A percentile compares a stretch with the other conserved stretches of the same genome.
Conservation (phyloP, 164 flowering plant genomes). For the Berberis vulgaris region DNA sequence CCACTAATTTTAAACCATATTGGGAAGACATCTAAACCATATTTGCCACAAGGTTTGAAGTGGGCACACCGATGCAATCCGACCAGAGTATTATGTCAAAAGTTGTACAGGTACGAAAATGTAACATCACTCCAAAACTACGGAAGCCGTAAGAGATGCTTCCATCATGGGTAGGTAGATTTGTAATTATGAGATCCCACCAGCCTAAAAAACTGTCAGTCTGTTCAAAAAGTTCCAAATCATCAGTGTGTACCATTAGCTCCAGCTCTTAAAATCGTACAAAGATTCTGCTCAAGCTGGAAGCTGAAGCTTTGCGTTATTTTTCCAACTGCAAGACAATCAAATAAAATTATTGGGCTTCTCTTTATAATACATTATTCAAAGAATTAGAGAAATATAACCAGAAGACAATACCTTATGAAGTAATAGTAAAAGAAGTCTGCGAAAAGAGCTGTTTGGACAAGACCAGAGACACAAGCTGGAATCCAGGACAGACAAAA, state of each 20-base stretch:
- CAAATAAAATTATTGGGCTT: neutral
- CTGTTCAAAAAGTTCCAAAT: slow-evolving; percentile 4
- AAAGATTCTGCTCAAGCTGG: slow-evolving; percentile 39
- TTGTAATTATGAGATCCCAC: neutral
- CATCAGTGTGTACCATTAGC: neutral
- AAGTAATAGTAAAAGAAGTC: slow-evolving; percentile 82
- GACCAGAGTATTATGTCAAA: too few species aligned
- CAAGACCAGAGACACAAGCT: slow-evolving; percentile 68
- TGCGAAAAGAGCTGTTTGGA: slow-evolving; percentile 72
- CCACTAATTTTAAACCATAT: too few species aligned
- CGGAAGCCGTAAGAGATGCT: neutral
- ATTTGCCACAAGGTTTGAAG: too few species aligned
- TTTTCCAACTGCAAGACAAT: slow-evolving; percentile 60
- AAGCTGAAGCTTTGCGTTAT: slow-evolving; percentile 52
- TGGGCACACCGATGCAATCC: too few species aligned
- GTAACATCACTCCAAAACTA: neutral
- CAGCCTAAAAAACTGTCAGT: slow-evolving; percentile 1
- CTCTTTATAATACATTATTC: neutral
- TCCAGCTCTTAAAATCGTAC: neutral
- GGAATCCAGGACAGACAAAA: slow-evolving; percentile 9
- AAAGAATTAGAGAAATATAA: neutral
- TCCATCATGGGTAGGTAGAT: neutral
- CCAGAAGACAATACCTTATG: slow-evolving; percentile 30
- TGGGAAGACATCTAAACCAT: too few species aligned
- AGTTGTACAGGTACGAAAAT: neutral